phyloP scores from a whole-genome alignment of 495 filamentous ascomycete genomes.

The Aspergillus nidulans region DNA sequence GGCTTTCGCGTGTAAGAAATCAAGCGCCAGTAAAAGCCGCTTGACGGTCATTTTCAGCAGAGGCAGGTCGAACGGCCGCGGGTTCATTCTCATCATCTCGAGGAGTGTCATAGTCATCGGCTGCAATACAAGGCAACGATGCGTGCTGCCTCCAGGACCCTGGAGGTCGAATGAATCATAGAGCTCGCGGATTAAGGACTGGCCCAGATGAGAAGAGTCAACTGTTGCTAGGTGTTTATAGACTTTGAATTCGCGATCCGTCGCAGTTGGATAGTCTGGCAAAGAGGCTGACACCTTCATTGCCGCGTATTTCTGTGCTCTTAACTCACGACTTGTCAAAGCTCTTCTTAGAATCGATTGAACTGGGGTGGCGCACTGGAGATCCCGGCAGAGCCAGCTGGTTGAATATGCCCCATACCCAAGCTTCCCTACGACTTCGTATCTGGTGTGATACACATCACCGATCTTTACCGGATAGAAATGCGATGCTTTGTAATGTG shows the following conservation, averaged over 20 bases:
- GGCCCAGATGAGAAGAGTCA: constrained; percentile 32
- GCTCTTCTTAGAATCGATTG: not conserved
- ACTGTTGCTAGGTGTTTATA: constrained; percentile 33
- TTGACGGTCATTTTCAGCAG: constrained; percentile 30
- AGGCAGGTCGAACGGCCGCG: constrained; percentile 22
- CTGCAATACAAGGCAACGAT: constrained; percentile 41
- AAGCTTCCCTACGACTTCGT: constrained; percentile 49
- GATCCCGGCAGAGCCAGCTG: constrained; percentile 49
- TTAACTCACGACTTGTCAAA: constrained; percentile 9
- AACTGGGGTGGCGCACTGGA: constrained; percentile 28
- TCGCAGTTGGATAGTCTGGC: constrained; percentile 18
- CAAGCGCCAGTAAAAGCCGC: constrained; percentile 34
- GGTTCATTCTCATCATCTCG: constrained; percentile 26
- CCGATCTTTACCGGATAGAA: constrained; percentile 50
- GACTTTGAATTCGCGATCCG: constrained; percentile 33
- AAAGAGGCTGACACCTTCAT: constrained; percentile 14
- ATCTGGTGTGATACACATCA: constrained; percentile 42
- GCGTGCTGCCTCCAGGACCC: constrained; percentile 33
- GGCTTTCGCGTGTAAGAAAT: constrained; percentile 40
- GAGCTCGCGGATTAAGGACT: constrained; percentile 29
- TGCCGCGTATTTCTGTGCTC: not conserved
- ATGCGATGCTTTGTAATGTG: constrained; percentile 34
- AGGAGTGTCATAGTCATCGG: constrained; percentile 36
- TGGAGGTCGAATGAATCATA: constrained; percentile 38
- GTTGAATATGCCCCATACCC: constrained; percentile 53